phyloP scores from a whole-genome alignment of 164 flowering plant species.

The Saururus chinensis region DNA sequence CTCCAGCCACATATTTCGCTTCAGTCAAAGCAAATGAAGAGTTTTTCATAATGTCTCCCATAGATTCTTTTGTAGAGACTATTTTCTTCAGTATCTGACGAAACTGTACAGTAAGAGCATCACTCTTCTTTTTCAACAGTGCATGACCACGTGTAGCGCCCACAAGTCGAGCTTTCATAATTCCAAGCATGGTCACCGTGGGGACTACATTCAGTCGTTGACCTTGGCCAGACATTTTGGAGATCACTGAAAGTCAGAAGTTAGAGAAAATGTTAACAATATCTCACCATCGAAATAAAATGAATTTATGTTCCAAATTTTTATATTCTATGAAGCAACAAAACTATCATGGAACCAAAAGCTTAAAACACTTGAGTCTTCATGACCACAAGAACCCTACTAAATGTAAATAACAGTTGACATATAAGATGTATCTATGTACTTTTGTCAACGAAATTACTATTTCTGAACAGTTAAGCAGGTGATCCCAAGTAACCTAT shows the following conservation, averaged over 20 bases:
- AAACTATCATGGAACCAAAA: neutral
- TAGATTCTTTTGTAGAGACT: constrained; percentile 75
- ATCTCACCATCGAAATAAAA: neutral
- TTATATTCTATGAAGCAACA: too few relatives aligned
- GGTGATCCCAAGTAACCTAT: too few relatives aligned
- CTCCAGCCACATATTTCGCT: constrained; percentile 94
- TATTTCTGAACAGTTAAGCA: too few relatives aligned
- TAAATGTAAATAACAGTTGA: too few relatives aligned
- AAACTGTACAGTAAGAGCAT: constrained; percentile 86
- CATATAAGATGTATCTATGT: too few relatives aligned
- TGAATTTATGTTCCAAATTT: too few relatives aligned
- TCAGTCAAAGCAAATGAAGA: constrained; percentile 87
- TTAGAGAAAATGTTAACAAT: neutral
- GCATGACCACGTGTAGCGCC: constrained; percentile 99
- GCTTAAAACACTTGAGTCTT: neutral
- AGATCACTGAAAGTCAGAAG: neutral
- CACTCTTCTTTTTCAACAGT: constrained; percentile 93
- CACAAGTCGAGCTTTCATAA: constrained; percentile 76
- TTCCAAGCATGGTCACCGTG: constrained; percentile 87
- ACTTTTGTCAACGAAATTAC: too few relatives aligned
- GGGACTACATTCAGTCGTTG: constrained; percentile 91
- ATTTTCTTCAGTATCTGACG: constrained; percentile 84
- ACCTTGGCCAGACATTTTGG: constrained; percentile 75
- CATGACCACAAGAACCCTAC: neutral
- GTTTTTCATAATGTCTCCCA: constrained; percentile 85